phyloP scores from a whole-genome alignment of 2,329 filamentous ascomycete genomes.

The Xylaria sp. region DNA sequence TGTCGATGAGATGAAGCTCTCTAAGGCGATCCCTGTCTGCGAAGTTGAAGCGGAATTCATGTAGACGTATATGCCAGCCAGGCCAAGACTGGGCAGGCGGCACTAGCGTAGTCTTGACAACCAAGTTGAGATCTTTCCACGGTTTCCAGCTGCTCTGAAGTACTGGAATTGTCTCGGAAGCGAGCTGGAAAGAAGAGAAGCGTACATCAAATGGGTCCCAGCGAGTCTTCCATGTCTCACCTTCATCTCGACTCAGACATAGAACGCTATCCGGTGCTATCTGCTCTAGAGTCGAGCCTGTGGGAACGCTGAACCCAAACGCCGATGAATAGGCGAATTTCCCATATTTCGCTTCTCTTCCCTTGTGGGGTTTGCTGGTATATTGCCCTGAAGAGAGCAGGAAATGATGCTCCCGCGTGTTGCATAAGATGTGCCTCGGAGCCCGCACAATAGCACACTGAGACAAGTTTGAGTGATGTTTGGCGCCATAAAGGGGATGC shows the following conservation, averaged over 20 bases:
- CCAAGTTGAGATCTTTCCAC: background rate
- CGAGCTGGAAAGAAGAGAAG: background rate
- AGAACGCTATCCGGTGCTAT: background rate
- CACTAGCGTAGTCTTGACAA: background rate
- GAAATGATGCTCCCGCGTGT: background rate
- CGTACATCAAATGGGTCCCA: background rate
- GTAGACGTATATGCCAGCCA: background rate
- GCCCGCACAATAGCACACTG: background rate
- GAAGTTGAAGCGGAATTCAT: background rate
- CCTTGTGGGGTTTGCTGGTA: background rate
- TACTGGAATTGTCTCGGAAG: background rate
- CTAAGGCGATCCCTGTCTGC: background rate
- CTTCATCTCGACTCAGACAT: background rate
- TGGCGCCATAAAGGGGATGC: background rate
- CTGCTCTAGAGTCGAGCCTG: background rate
- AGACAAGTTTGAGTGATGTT: background rate
- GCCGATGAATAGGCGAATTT: background rate
- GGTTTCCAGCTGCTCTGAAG: conserved; percentile 3
- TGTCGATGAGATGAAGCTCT: background rate
- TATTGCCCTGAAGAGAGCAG: background rate
- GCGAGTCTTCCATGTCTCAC: background rate
- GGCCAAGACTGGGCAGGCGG: background rate
- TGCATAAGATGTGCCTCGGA: background rate
- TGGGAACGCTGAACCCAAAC: background rate
- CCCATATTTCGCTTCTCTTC: background rate